Percentiles rank a stretch among this genome's conserved stretches.
Conservation (phyloP, 108 stramenopile genomes). For the Parietichytrium sp. region DNA sequence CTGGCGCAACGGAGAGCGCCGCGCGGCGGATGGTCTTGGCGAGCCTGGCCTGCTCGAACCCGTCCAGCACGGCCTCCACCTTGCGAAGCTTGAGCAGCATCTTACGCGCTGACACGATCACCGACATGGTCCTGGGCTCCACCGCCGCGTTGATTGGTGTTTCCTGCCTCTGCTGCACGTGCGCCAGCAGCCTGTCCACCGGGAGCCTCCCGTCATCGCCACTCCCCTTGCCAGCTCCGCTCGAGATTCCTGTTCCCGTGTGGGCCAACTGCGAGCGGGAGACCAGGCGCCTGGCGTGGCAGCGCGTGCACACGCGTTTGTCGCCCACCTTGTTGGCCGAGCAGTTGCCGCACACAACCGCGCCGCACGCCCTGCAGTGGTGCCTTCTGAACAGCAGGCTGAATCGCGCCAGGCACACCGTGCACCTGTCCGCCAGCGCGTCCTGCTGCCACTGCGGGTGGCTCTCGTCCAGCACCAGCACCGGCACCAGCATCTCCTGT, state of each 20-base stretch:
- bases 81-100: not conserved
- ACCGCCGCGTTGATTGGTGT: not conserved
- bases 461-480: not conserved
- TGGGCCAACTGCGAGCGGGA: too few relatives aligned
- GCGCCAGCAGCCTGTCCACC: not conserved
- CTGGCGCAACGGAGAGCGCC: too few relatives aligned
- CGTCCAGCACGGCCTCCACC: not conserved
- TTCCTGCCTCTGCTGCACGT: not conserved
- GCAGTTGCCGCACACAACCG: constrained; percentile 40
- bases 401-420: constrained; percentile 32
- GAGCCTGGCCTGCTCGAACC: not conserved
- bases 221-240: too few relatives aligned
- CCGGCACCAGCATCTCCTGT: not conserved
- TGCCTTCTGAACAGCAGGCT: constrained; percentile 38
- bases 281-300: too few relatives aligned
- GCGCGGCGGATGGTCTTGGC: not conserved
- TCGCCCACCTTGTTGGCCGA: not conserved
- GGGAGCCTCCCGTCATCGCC: too few relatives aligned
- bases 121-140: not conserved
- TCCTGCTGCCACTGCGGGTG: not conserved
- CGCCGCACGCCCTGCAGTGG: constrained; percentile 50
- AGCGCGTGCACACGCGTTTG: not conserved
- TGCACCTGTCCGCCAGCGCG: constrained; percentile 37
- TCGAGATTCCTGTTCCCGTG: too few relatives aligned
- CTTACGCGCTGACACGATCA: not conserved